Evolutionary conservation across 1,139 yeast genomes (phyloP), one percentile per base, ranked within the genome.

Genomic region (Arxiozyma telluris): DNA sequence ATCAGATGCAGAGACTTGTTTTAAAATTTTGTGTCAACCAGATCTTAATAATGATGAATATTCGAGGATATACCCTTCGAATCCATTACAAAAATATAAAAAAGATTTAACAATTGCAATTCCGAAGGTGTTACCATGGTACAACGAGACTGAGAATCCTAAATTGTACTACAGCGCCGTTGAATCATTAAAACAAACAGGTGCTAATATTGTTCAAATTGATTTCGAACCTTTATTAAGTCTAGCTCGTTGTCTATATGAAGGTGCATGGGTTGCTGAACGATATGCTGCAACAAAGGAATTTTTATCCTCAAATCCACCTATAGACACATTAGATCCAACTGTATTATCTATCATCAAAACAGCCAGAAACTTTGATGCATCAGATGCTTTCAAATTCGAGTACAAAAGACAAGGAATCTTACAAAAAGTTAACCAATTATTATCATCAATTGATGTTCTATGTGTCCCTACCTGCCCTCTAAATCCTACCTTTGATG

Each of bases 241-340:
- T 49, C 77, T 93, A 57, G 98, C 98, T n/a, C 80, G 80, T 61
- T 85, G 93, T 66, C 78, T 93, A 47, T 93, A 93, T 69, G 97
- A 91, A 64, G 98, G 98, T 54, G 88, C 98, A n/a, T 93, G 98
- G 98, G 98, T 93, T 12, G 87, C 95, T 30, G 98, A 93, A 73
- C 81, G 98, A 61, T 90, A 83, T 72, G 81, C 89, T 58, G 96
- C 96, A 21, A 80, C 83, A 44, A 80, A 81, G 61, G 87, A 84
- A 44, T 87, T 90, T 65, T 76, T 87, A 55, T 78, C 76, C n/a
- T 74, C 87, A 21, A 79, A 82, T 61, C 91, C 93, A n/a, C 88
- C 93, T 41, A 78, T 73, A 49, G 75, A 78, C 45, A 74, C 82
- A 54, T 75, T 91, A 64, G 96, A 93, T 69, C 94, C 96, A 49